phyloP scores from a whole-genome alignment of 2,329 filamentous ascomycete genomes.

The Pseudocercospora fijiensis region DNA sequence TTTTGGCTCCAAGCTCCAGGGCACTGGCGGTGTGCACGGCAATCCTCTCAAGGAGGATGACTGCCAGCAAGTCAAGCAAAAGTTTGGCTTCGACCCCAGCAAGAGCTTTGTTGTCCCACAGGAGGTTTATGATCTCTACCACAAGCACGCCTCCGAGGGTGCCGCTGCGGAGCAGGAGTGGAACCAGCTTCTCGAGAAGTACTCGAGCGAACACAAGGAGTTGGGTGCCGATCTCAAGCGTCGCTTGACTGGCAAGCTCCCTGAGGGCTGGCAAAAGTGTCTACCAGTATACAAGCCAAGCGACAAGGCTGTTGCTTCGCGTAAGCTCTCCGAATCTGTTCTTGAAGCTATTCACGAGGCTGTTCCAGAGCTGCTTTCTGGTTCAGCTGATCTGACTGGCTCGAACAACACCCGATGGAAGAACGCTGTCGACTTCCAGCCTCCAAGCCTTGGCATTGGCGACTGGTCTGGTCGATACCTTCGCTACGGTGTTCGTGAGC shows the following conservation, averaged over 20 bases:
- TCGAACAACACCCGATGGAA: slow-evolving; percentile 99
- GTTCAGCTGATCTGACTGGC: slow-evolving; percentile 95
- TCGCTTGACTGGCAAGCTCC: slow-evolving; percentile 77
- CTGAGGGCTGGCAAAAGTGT: slow-evolving; percentile 93
- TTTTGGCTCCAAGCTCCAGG: slow-evolving; percentile 88
- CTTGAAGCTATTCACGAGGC: slow-evolving; percentile 80
- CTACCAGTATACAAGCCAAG: slow-evolving; percentile 86
- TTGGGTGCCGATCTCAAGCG: slow-evolving; percentile 80
- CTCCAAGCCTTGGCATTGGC: slow-evolving; percentile 78
- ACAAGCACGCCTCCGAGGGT: slow-evolving; percentile 80
- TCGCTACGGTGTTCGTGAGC: slow-evolving; percentile 88
- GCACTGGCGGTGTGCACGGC: slow-evolving; percentile 93
- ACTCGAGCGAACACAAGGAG: slow-evolving; percentile 71
- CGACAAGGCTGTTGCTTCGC: slow-evolving; percentile 82
- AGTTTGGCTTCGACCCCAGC: slow-evolving; percentile 94
- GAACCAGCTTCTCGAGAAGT: slow-evolving; percentile 90
- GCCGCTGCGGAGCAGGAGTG: slow-evolving; percentile 90
- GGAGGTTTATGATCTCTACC: slow-evolving; percentile 88
- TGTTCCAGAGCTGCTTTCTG: slow-evolving; percentile 88
- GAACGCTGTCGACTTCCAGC: slow-evolving; percentile 95
- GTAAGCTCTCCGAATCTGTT: slow-evolving; percentile 94
- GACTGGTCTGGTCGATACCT: slow-evolving; percentile 90
- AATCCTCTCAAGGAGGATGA: slow-evolving; percentile 94
- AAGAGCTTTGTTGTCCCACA: slow-evolving; percentile 91
- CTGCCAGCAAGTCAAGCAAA: slow-evolving; percentile 86